Base-by-base conservation (phyloP, 306 rosid species). In the Spatholobus suberectus region DNA sequence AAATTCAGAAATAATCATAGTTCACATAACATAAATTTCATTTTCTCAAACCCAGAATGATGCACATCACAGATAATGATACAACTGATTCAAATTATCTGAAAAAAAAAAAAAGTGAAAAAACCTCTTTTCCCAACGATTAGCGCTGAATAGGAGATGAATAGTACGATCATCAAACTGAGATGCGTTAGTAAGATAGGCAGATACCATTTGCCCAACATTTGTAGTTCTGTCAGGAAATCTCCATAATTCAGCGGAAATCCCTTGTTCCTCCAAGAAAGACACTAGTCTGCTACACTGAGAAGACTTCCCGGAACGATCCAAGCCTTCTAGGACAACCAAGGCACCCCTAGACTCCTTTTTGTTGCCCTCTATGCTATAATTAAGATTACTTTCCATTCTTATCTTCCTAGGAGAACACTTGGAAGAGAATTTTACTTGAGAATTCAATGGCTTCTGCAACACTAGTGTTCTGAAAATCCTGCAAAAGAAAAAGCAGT, bases 101-200 rank as follows among this genome's bases (percentile, higher is more conserved):
- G 35, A 7, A 38, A 32, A 37, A 44, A 38, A 51, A 51, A 37
- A 54, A 23, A 67, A 37, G 85, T 5, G 2, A 20, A 71, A 24
- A 73, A 86, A 96, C 98, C 98, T 93, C 82, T 91, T 96, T 85
- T 96, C 99, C 99, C 99, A 96, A 43, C 99, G 94, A 77, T 96
- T 96, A 46, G 99, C 98, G 68, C 98, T 96, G 70, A 96, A 96
- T 79, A 96, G 99, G 51, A 93, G 97, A 86, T 96, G 98, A 73
- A 96, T 84, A 2, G 97, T 82, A 67, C 23, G 97, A 83, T 96
- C 99, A 80, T 96, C 98, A 75, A 91, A 87, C 78, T 96, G 94
- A 0, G 99, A 96, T 54, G 93, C 49, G 51, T 94, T 93, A 14
- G 89, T 83, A 78, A 96, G 99, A 86, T 93, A 96, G 13, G 97